phyloP scores from a whole-genome alignment of 331 rosid genomes.

The Pyracantha coccinea region DNA sequence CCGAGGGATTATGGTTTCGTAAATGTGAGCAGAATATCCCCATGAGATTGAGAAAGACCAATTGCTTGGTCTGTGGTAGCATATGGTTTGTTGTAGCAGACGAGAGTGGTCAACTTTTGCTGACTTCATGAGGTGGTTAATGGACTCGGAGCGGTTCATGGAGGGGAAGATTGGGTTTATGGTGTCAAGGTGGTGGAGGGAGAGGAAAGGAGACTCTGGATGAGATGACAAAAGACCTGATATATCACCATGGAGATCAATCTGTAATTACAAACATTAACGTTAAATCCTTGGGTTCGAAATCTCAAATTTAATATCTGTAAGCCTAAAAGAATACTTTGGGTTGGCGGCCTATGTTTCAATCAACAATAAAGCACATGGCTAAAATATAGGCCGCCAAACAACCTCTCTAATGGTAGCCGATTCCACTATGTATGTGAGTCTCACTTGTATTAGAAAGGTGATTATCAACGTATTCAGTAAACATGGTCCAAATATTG shows the following conservation, averaged over 20 bases:
- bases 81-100: slow-evolving; percentile 34
- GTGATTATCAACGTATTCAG: too few species aligned
- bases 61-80: slow-evolving; percentile 25
- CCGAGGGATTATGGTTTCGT: slow-evolving; percentile 23
- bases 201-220: slow-evolving; percentile 33
- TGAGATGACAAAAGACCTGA: slow-evolving; percentile 50
- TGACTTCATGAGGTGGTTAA: slow-evolving; percentile 29
- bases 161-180: slow-evolving; percentile 36
- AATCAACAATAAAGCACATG: too few species aligned
- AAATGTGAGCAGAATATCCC: slow-evolving; percentile 35
- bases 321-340: too few species aligned
- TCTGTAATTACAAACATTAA: slow-evolving; percentile 5
- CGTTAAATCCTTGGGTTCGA: neutral
- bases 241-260: slow-evolving; percentile 41
- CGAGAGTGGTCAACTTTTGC: slow-evolving; percentile 26
- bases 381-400: too few species aligned
- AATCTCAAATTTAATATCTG: too few species aligned
- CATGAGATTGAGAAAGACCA: slow-evolving; percentile 41
- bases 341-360: too few species aligned
- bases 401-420: too few species aligned
- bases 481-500: too few species aligned
- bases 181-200: slow-evolving; percentile 50
- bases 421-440: too few species aligned
- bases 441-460: too few species aligned
- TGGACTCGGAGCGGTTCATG: slow-evolving; percentile 32